Base-by-base conservation (phyloP, 1,284 basidiomycete species). In the Apiotrichum montevideense region DNA sequence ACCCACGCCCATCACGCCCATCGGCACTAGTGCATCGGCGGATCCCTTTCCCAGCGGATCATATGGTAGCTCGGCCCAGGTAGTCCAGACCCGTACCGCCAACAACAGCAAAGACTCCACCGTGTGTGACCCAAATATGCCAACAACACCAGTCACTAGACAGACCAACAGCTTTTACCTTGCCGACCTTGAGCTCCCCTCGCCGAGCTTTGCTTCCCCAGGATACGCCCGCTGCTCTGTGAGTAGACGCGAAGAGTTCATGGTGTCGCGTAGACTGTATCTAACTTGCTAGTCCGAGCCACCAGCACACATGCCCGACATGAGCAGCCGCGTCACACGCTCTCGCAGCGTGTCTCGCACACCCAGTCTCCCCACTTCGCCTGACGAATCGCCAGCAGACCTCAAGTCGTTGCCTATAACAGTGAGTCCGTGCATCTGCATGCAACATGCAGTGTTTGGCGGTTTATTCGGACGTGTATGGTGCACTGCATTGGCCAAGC, bases 321-420 rank as follows among this genome's bases (percentile, higher is more conserved):
- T 56, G 46, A 37, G 37, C 6, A 51, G 46, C 41, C 50, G 41
- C 37, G 9, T 37, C 3, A 35, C 44, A 15, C 56, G 60, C 33
- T 56, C 56, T 5, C 50, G 56, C 4, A 61, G 58, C 37, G 55
- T 35, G 7, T 55, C 53, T 15, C 60, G 57, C 39, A 58, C 60
- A 39, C 54, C 60, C 6, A 52, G 52, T 39, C 49, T 58, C 3
- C 61, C 57, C 4, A 33, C 52, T 3, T 56, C 41, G 41, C 8
- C 54, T 4, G 39, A 39, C 51, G 57, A 58, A 43, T 50, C 50
- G n/a, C 45, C 50, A 14, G 46, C 50, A 3, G 61, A 59, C 47
- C 48, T 62, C 35, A 62, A 62, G 40, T 56, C 54, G 8, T 11
- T 62, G 34, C 61, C 61, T 34, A 53, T 59, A 8, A 62, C 61